A percentile compares a stretch with the other conserved stretches of the same genome.
Evolutionary conservation across 768 basidiomycete genomes (phyloP).

Genomic region (Clitopilus hobsonii): DNA sequence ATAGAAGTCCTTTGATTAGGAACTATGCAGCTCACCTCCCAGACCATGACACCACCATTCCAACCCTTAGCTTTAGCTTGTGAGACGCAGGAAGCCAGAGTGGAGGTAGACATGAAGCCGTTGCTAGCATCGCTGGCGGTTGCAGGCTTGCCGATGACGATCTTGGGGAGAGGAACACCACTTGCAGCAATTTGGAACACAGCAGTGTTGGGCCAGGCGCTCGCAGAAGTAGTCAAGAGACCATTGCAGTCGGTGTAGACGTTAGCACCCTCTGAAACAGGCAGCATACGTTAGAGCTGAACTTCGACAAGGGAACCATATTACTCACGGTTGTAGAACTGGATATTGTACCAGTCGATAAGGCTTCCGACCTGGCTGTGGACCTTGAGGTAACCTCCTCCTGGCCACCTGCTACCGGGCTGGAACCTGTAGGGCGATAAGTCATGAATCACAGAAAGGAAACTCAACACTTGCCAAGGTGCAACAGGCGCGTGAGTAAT

Average conservation of each 20-base stretch:
- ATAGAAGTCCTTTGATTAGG: not conserved
- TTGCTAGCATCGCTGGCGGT: conserved; percentile 45
- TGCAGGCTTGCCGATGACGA: conserved; percentile 76
- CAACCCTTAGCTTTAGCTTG: conserved; percentile 62
- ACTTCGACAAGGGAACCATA: no score
- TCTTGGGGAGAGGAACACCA: conserved; percentile 56
- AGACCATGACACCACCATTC: conserved; percentile 47
- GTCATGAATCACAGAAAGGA: not conserved
- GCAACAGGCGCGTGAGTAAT: conserved; percentile 56
- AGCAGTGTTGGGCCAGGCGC: conserved; percentile 57
- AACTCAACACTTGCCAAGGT: conserved; percentile 28
- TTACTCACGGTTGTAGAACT: conserved; percentile 45
- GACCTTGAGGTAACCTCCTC: conserved; percentile 54
- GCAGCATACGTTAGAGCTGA: not conserved
- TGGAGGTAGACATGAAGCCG: conserved; percentile 56
- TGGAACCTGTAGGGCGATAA: conserved; percentile 28
- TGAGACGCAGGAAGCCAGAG: conserved; percentile 54
- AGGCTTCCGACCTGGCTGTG: conserved; percentile 45
- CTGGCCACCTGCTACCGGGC: conserved; percentile 28
- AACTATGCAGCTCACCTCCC: conserved; percentile 34
- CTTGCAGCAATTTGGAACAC: conserved; percentile 54
- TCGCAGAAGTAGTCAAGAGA: conserved; percentile 55
- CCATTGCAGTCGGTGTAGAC: conserved; percentile 63
- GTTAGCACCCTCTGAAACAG: conserved; percentile 44
- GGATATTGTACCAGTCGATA: conserved; percentile 63